Percentiles rank a stretch among this genome's conserved stretches.
These are phyloP conservation scores for Colletotrichum kahawae DNA, from an alignment of 2,329 filamentous ascomycete species.

Conservation along the genomic window DNA sequence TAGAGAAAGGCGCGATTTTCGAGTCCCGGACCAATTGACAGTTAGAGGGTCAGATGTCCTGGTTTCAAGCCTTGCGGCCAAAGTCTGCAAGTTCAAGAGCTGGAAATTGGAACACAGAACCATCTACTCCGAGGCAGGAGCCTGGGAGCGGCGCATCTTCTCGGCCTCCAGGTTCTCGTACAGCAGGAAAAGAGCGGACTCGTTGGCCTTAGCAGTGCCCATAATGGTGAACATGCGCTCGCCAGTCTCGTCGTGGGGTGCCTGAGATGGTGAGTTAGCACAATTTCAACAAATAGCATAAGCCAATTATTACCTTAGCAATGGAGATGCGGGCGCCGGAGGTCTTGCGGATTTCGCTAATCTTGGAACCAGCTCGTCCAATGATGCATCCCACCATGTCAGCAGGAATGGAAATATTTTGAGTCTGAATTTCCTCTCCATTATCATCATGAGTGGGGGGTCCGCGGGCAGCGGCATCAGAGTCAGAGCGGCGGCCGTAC, in stretches of 20 bases:
- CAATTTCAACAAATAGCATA: neutral
- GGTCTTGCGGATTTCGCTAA: conserved; percentile 97
- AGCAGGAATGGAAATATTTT: conserved; percentile 98
- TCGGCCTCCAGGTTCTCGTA: conserved; percentile 99
- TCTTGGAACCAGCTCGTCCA: conserved; percentile 92
- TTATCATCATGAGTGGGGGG: conserved; percentile 93
- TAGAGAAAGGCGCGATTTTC: neutral
- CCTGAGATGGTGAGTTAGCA: conserved; percentile 43
- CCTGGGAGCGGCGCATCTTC: conserved; percentile 95
- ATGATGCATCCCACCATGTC: conserved; percentile 99
- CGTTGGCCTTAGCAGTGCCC: conserved; percentile 91
- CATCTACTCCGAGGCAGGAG: conserved; percentile 57
- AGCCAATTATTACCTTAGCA: conserved; percentile 71
- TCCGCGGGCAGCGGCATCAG: conserved; percentile 79
- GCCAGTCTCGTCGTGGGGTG: conserved; percentile 94
- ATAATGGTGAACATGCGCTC: conserved; percentile 99
- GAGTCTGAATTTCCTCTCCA: conserved; percentile 96
- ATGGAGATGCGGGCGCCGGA: conserved; percentile 98
- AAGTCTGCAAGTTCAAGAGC: conserved; percentile 17
- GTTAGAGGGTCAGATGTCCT: neutral
- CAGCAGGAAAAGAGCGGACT: conserved; percentile 92
- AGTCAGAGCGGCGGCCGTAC: conserved; percentile 81
- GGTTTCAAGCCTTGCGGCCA: conserved; percentile 15
- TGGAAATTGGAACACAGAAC: neutral
- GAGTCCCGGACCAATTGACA: conserved; percentile 1